Evolutionary conservation across 495 filamentous ascomycete species (phyloP).

Genomic region (Evernia prunastri): DNA sequence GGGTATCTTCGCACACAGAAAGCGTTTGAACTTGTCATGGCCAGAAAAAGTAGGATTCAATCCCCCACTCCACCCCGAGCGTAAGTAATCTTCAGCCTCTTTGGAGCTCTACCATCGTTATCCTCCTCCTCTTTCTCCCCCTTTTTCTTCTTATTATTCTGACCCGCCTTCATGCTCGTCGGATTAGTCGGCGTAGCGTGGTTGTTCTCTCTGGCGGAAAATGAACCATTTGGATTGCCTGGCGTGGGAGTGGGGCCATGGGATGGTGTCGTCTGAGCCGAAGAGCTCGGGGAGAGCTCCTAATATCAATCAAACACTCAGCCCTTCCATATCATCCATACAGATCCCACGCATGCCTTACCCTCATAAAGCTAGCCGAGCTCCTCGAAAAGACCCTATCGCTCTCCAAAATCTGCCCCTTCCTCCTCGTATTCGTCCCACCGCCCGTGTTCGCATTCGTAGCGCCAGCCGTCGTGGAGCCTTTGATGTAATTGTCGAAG

Average conservation of each 20-base stretch:
- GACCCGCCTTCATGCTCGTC: constrained; percentile 23
- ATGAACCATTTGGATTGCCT: constrained; percentile 32
- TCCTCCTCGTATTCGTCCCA: constrained; percentile 36
- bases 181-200: constrained; percentile 25
- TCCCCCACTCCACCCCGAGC: constrained; percentile 25
- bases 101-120: constrained; percentile 38
- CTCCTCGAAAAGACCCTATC: constrained; percentile 49
- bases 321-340: background rate
- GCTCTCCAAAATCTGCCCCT: constrained; percentile 42
- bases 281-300: constrained; percentile 47
- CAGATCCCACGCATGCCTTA: constrained; percentile 30
- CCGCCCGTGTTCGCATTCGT: constrained; percentile 26
- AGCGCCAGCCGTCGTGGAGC: constrained; percentile 42
- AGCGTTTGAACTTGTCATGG: background rate
- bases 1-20: constrained; percentile 9
- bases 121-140: constrained; percentile 41
- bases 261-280: constrained; percentile 43
- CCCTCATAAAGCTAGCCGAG: constrained; percentile 47
- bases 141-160: constrained; percentile 40
- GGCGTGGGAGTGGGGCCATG: constrained; percentile 47
- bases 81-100: constrained; percentile 50
- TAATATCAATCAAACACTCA: constrained; percentile 19
- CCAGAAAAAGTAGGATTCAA: constrained; percentile 3
- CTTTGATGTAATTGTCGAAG: constrained; percentile 97
- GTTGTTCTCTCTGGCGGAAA: constrained; percentile 26